A percentile compares a stretch with the other conserved stretches of the same genome.
phyloP scores from a whole-genome alignment of 441 rosid genomes.

The Daphne laureola region DNA sequence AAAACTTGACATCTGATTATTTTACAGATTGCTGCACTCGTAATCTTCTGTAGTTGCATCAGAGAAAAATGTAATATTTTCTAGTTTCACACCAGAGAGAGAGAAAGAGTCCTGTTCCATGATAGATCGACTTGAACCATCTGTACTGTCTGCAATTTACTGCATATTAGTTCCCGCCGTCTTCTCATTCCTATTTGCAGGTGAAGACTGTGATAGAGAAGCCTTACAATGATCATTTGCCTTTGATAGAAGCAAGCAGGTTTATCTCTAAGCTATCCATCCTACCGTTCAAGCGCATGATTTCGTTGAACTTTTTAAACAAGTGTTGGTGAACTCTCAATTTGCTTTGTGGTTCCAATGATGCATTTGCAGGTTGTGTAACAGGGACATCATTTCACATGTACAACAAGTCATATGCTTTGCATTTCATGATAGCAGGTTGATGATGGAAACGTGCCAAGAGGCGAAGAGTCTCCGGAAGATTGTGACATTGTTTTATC shows the following conservation, averaged over 20 bases:
- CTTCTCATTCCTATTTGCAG: slow-evolving; percentile 25
- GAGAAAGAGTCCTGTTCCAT: too few species aligned
- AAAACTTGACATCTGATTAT: too few species aligned
- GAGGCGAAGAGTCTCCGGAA: slow-evolving; percentile 90
- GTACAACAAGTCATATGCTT: slow-evolving; percentile 96
- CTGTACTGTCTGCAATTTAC: too few species aligned
- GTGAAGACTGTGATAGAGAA: slow-evolving; percentile 93
- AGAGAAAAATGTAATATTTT: too few species aligned
- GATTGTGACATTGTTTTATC: slow-evolving; percentile 84
- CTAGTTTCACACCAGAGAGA: too few species aligned
- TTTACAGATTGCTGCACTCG: too few species aligned
- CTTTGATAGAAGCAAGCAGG: slow-evolving; percentile 96
- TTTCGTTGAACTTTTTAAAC: too few species aligned
- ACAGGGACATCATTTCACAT: slow-evolving; percentile 88
- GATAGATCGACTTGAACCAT: neutral
- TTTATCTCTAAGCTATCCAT: slow-evolving; percentile 10
- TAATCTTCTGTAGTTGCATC: too few species aligned
- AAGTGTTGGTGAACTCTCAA: neutral
- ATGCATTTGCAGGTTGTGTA: slow-evolving; percentile 67
- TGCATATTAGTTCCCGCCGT: too few species aligned
- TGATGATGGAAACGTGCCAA: slow-evolving; percentile 95
- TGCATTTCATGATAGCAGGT: slow-evolving; percentile 88
- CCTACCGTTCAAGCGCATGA: too few species aligned
- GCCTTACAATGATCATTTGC: slow-evolving; percentile 91
- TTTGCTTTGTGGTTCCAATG: slow-evolving; percentile 7